Conservation (phyloP, 148 eudicot genomes). For the Cornus florida region DNA sequence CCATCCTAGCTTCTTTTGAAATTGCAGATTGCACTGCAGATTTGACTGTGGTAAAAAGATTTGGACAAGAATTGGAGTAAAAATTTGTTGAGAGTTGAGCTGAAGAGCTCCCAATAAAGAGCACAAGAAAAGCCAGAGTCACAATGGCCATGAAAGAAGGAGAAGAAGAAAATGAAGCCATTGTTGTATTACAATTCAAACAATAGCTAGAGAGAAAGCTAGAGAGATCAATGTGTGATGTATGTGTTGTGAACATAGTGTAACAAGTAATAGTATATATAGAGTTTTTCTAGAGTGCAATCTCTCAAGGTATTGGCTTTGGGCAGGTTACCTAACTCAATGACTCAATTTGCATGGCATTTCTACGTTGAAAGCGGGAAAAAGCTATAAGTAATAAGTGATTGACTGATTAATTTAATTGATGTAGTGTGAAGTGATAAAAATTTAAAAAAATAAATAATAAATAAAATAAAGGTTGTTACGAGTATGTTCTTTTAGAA, state of each 20-base stretch:
- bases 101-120: constrained; percentile 50
- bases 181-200: constrained; percentile 18
- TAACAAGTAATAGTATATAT: background rate
- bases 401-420: background rate
- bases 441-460: background rate
- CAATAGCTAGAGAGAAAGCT: background rate
- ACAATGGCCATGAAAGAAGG: constrained; percentile 22
- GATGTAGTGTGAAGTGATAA: background rate
- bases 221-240: background rate
- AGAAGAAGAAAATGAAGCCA: constrained; percentile 41
- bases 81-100: constrained; percentile 64
- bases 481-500: background rate
- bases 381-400: background rate
- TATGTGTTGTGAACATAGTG: background rate
- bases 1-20: constrained; percentile 71
- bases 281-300: background rate
- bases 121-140: constrained; percentile 29
- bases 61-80: constrained; percentile 74
- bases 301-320: background rate
- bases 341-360: constrained; percentile 16
- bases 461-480: too few species aligned
- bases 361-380: constrained; percentile 6
- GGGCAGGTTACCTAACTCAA: constrained; percentile 20
- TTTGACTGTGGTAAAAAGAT: constrained; percentile 40
- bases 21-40: constrained; percentile 58